Percentiles rank a stretch among this genome's conserved stretches.
Evolutionary conservation across 495 filamentous ascomycete species (phyloP).

Genomic region (Trichocladium uniseriatum): DNA sequence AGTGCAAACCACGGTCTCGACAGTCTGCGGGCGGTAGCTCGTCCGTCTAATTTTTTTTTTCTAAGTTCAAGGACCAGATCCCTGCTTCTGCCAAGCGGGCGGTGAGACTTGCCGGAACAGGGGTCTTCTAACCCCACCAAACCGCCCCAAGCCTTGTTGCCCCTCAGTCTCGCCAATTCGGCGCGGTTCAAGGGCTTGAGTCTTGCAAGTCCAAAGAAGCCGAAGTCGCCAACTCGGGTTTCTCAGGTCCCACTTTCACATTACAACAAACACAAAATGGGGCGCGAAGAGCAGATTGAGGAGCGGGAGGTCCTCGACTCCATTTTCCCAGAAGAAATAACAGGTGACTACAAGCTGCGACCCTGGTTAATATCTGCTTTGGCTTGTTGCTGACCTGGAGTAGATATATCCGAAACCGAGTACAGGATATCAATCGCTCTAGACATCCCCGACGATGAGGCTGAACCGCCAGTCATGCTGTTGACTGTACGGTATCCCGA

Average conservation of each 20-base stretch:
- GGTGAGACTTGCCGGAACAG: slow-evolving; percentile 25
- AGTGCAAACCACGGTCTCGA: neutral
- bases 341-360: slow-evolving; percentile 51
- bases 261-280: slow-evolving; percentile 50
- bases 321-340: slow-evolving; percentile 97
- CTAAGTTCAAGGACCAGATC: slow-evolving; percentile 11
- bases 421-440: slow-evolving; percentile 76
- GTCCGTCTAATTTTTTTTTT: slow-evolving; percentile 13
- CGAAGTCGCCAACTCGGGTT: neutral
- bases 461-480: slow-evolving; percentile 54
- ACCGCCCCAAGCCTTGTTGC: neutral
- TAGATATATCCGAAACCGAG: slow-evolving; percentile 78
- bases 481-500: slow-evolving; percentile 79
- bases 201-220: no score
- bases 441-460: slow-evolving; percentile 52
- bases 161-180: slow-evolving; percentile 2
- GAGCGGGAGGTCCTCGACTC: slow-evolving; percentile 96
- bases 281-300: slow-evolving; percentile 85
- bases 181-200: neutral
- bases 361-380: neutral
- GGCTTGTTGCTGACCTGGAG: neutral
- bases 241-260: neutral
- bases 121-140: slow-evolving; percentile 5
- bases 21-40: no score
- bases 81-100: slow-evolving; percentile 34